Conservation (phyloP, 306 rosid genomes). For the Parietaria judaica region DNA sequence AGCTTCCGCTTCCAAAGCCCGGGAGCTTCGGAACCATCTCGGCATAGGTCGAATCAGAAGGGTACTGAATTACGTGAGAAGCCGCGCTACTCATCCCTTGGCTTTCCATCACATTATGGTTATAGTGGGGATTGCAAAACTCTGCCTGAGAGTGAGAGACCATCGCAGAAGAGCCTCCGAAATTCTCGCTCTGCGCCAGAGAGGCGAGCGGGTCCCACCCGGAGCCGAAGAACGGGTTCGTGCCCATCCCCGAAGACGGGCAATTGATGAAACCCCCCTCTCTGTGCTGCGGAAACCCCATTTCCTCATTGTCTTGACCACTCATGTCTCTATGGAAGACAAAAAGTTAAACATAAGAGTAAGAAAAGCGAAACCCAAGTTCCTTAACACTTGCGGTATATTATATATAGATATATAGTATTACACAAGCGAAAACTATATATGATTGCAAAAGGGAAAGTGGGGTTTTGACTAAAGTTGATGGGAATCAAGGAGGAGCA, state of each 20-base stretch:
- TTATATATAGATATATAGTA: neutral
- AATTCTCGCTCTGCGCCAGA: slow-evolving; percentile 57
- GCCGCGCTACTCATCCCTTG: slow-evolving; percentile 48
- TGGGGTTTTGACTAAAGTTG: slow-evolving; percentile 64
- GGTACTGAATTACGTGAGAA: slow-evolving; percentile 63
- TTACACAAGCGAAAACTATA: slow-evolving; percentile 22
- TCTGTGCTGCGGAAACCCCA: slow-evolving; percentile 53
- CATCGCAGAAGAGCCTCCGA: slow-evolving; percentile 56
- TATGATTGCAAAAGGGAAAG: slow-evolving; percentile 42
- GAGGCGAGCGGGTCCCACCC: slow-evolving; percentile 91
- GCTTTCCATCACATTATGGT: slow-evolving; percentile 46
- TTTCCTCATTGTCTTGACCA: slow-evolving; percentile 49
- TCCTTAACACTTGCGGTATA: neutral
- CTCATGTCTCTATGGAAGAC: slow-evolving; percentile 44
- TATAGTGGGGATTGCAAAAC: slow-evolving; percentile 42
- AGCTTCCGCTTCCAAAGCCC: slow-evolving; percentile 62
- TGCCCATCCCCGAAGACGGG: slow-evolving; percentile 43
- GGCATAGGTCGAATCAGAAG: slow-evolving; percentile 55
- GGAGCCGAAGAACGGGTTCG: slow-evolving; percentile 49
- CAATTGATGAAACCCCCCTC: slow-evolving; percentile 43
- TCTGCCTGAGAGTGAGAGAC: slow-evolving; percentile 64
- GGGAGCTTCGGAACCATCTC: slow-evolving; percentile 61
- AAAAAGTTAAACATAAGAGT: neutral
- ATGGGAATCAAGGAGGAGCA: slow-evolving; percentile 85
- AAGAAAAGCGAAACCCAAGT: slow-evolving; percentile 21